A percentile compares a stretch with the other conserved stretches of the same genome.
phyloP scores from a whole-genome alignment of 129 eudicot species.

The Mikania micrantha region DNA sequence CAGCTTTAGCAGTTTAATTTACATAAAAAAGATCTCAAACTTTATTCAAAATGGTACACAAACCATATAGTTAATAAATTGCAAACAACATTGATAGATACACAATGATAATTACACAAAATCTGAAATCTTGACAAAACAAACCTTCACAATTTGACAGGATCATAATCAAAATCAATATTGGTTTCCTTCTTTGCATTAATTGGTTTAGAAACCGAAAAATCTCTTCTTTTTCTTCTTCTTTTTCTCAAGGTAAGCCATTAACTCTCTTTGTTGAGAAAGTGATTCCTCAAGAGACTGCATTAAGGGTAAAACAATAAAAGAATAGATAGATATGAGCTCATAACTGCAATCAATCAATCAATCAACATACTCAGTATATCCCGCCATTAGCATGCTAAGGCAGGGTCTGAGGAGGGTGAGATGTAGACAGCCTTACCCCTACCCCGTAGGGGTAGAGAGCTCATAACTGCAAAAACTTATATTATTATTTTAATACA shows the following conservation, averaged over 20 bases:
- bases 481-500: neutral
- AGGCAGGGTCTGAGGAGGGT: no score
- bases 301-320: neutral
- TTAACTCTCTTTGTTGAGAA: conserved; percentile 51
- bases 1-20: neutral
- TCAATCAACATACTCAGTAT: no score
- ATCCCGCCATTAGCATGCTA: no score
- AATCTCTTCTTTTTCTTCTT: conserved; percentile 81
- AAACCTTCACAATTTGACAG: conserved; percentile 17
- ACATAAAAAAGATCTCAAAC: conserved; percentile 19
- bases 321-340: neutral
- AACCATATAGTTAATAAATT: neutral
- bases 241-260: conserved; percentile 66
- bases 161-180: conserved; percentile 21
- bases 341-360: neutral
- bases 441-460: no score
- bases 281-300: conserved; percentile 69
- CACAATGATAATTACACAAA: conserved; percentile 18
- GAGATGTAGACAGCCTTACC: no score
- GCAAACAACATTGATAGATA: neutral
- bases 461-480: neutral
- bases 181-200: conserved; percentile 13
- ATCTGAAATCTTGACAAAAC: conserved; percentile 20
- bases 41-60: conserved; percentile 15
- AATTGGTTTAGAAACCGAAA: conserved; percentile 37